phyloP scores from a whole-genome alignment of 2,329 filamentous ascomycete genomes.

The Allantophomopsis lycopodina region DNA sequence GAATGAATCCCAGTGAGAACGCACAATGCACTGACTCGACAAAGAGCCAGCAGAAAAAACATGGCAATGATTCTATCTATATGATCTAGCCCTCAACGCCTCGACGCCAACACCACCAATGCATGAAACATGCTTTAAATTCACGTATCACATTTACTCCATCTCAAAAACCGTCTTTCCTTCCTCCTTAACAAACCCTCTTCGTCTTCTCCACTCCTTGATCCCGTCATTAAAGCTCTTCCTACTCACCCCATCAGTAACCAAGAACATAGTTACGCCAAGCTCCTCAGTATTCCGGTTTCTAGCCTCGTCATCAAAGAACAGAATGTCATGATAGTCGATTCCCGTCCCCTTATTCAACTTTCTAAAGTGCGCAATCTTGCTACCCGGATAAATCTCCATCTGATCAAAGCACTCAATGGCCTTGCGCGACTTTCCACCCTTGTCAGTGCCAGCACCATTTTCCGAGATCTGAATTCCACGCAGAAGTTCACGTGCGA shows the following conservation, averaged over 20 bases:
- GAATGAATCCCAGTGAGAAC: no score
- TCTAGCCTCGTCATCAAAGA: constrained; percentile 85
- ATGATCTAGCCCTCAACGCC: no score
- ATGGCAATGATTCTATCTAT: no score
- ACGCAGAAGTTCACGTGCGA: constrained; percentile 70
- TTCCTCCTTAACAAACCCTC: background rate
- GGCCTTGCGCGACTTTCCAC: constrained; percentile 22
- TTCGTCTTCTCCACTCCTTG: constrained; percentile 61
- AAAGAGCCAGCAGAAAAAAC: no score
- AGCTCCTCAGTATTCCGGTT: constrained; percentile 71
- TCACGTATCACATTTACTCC: no score
- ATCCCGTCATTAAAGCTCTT: constrained; percentile 70
- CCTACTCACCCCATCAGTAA: constrained; percentile 65
- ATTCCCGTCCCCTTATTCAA: constrained; percentile 60
- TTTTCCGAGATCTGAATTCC: constrained; percentile 43
- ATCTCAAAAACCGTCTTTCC: no score
- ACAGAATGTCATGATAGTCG: constrained; percentile 73
- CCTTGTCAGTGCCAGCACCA: constrained; percentile 1
- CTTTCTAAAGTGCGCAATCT: constrained; percentile 72
- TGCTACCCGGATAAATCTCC: constrained; percentile 64
- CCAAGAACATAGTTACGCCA: constrained; percentile 74
- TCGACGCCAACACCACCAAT: no score
- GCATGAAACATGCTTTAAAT: no score
- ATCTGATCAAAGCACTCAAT: constrained; percentile 47
- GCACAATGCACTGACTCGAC: no score